Evolutionary conservation across 192 early-diverging fungal species (phyloP).

Genomic region (Coemansia sp.): DNA sequence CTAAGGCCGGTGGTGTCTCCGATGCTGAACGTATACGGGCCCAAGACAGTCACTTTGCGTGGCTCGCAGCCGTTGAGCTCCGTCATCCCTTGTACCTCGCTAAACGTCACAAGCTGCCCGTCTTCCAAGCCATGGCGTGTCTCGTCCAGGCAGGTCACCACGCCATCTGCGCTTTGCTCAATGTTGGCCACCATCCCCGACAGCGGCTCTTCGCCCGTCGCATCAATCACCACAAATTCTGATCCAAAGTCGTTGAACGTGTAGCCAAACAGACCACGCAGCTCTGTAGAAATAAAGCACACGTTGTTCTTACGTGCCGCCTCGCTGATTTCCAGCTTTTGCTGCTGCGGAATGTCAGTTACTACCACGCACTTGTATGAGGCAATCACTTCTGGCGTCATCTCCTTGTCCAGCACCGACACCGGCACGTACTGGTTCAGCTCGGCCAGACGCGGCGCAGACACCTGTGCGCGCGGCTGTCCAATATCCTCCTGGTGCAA

Average conservation of each 20-base stretch:
- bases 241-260: slow-evolving; percentile 96
- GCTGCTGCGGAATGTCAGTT: slow-evolving; percentile 72
- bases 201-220: slow-evolving; percentile 89
- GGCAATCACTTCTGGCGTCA: slow-evolving; percentile 64
- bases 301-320: slow-evolving; percentile 68
- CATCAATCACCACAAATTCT: slow-evolving; percentile 80
- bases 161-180: slow-evolving; percentile 68
- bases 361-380: slow-evolving; percentile 79
- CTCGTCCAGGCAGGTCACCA: slow-evolving; percentile 95
- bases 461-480: slow-evolving; percentile 73
- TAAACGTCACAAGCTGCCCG: slow-evolving; percentile 93
- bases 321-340: slow-evolving; percentile 84
- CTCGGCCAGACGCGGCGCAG: slow-evolving; percentile 82
- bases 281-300: slow-evolving; percentile 87
- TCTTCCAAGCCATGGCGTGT: slow-evolving; percentile 97
- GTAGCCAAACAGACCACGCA: slow-evolving; percentile 87
- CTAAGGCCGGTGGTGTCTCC: slow-evolving; percentile 81
- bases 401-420: slow-evolving; percentile 71
- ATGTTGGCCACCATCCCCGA: slow-evolving; percentile 91
- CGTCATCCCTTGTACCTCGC: slow-evolving; percentile 90
- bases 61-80: slow-evolving; percentile 80
- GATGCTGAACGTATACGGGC: slow-evolving; percentile 96
- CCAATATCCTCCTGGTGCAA: slow-evolving; percentile 80
- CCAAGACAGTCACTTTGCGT: slow-evolving; percentile 78
- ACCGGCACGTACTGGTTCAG: slow-evolving; percentile 98